Base-by-base conservation (phyloP, 352 stramenopile species). In the Phytophthora capsici region DNA sequence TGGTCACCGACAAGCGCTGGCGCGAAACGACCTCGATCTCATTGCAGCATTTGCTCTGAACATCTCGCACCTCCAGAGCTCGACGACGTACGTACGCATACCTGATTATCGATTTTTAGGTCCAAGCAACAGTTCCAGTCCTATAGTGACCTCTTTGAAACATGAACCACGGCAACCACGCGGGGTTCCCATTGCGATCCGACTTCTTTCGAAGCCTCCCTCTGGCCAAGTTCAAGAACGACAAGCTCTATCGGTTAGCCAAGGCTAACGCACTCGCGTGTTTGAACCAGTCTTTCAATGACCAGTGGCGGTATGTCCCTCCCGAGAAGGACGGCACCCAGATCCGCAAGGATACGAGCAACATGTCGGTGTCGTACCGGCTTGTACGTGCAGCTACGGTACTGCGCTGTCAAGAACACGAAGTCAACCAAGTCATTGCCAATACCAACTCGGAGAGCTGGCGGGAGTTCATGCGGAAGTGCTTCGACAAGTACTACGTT, bases 341-440 rank as follows among this genome's bases (percentile, higher is more conserved):
- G 73, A 82, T 91, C 46, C 80, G 85, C 54, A 94, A 94, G 65
- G 85, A 94, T 69, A 94, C 85, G 40, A 88, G 72, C 64, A 91
- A 94, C 63, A 71, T 94, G 63, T 68, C 78, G 9, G 75, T 75
- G 22, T 91, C 81, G 19, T 89, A 75, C 45, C 80, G 82, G 25
- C 73, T 88, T 48, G 80, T 94, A 44, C 85, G 85, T 43, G 78
- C 81, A 46, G 77, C 83, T 22, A 84, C 84, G 6, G 81, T 91
- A 48, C 71, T 94, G 52, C 84, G 82, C 14, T 92, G 83, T 63
- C 81, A 89, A 48, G 77, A 89, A 49, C 77, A 90, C 54, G 85
- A 94, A 34, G 69, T 92, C n/a, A 84, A 87, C 49, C 81, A 88
- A 52, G 73, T 92, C 32, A 73, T 92, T 23, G 66, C 76, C 56